Conservation (phyloP, 305 asterid genomes). For the Salvia sclarea region DNA sequence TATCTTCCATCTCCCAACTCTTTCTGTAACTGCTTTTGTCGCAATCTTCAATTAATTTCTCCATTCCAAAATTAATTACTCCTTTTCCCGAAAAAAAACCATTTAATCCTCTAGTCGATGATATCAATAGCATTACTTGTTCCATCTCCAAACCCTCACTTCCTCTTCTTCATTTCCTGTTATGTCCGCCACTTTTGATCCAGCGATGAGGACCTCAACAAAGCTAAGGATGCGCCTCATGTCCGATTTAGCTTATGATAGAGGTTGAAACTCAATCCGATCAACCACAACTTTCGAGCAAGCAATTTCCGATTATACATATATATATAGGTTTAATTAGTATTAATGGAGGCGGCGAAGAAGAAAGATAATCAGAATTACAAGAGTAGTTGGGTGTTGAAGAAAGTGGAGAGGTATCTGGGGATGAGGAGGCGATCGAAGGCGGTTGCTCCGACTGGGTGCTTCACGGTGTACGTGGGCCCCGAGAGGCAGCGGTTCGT, state of each 20-base stretch:
- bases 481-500: constrained; percentile 60
- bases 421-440: too few species aligned
- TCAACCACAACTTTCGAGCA: too few species aligned
- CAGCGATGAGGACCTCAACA: background rate
- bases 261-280: background rate
- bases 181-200: background rate
- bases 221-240: background rate
- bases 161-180: background rate
- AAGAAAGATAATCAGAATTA: too few species aligned
- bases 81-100: background rate
- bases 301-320: too few species aligned
- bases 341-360: too few species aligned
- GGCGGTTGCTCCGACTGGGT: constrained; percentile 47
- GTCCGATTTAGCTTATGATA: background rate
- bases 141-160: background rate
- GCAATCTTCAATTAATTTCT: background rate
- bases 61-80: background rate
- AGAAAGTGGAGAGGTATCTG: too few species aligned
- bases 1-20: background rate
- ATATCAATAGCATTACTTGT: background rate
- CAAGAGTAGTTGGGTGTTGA: too few species aligned
- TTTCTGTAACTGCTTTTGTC: constrained; percentile 24
- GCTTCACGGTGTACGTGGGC: constrained; percentile 80
- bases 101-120: background rate
- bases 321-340: too few species aligned